A percentile compares a stretch with the other conserved stretches of the same genome.
These are phyloP conservation scores for Serendipita sp. DNA, from an alignment of 768 basidiomycete genomes.

Conservation along the genomic window DNA sequence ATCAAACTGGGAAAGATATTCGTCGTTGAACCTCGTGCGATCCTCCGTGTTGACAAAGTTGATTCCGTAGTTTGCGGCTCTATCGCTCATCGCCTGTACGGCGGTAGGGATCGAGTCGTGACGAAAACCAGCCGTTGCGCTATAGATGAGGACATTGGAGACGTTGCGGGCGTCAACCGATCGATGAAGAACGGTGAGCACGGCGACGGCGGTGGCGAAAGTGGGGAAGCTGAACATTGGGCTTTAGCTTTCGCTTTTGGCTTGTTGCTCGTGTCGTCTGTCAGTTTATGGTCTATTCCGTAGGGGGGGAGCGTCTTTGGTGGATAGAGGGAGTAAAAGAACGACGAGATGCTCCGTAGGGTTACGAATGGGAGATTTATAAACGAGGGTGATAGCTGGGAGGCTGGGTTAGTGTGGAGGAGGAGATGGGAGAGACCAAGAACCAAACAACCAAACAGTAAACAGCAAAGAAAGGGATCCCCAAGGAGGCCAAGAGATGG, in stretches of 20 bases:
- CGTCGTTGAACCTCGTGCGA: conserved; percentile 34
- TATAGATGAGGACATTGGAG: conserved; percentile 36
- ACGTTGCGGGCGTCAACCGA: neutral
- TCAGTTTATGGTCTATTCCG: no score
- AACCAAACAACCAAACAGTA: neutral
- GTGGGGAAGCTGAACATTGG: neutral
- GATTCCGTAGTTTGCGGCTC: conserved; percentile 30
- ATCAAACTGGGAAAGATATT: conserved; percentile 39
- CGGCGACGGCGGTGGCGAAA: neutral
- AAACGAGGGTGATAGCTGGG: neutral
- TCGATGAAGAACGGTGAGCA: neutral
- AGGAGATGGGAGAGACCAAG: neutral
- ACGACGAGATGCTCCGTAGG: no score
- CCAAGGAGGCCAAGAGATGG: neutral
- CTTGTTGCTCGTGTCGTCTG: no score
- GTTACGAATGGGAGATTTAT: neutral
- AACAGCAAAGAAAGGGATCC: neutral
- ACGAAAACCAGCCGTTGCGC: conserved; percentile 43
- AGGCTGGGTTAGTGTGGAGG: neutral
- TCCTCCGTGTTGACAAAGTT: conserved; percentile 55
- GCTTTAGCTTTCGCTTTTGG: no score
- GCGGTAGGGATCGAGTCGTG: conserved; percentile 68
- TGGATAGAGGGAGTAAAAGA: no score
- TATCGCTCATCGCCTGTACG: conserved; percentile 35
- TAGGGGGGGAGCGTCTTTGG: no score